A percentile compares a stretch with the other conserved stretches of the same genome.
Evolutionary conservation across 345 rosid species (phyloP).

Genomic region (Eucalyptus sp.): DNA sequence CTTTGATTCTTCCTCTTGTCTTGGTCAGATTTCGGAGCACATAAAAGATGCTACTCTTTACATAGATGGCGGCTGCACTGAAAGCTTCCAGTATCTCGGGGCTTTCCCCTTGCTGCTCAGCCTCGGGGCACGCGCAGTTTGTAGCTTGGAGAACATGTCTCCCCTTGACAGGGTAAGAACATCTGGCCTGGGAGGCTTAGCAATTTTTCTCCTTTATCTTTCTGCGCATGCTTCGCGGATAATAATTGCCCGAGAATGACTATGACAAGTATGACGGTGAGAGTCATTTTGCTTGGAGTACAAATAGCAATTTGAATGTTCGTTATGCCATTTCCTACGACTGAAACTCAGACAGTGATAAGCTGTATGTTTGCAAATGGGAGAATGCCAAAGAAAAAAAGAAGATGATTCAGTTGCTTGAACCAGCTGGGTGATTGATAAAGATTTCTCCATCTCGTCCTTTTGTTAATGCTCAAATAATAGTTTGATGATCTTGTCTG

Average conservation of each 20-base stretch:
- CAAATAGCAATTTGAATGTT: neutral
- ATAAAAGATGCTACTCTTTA: slow-evolving; percentile 57
- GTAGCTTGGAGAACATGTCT: slow-evolving; percentile 74
- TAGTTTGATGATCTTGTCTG: neutral
- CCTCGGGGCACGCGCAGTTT: slow-evolving; percentile 62
- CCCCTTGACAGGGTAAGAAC: slow-evolving; percentile 65
- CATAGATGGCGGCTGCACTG: slow-evolving; percentile 90
- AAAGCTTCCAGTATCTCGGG: slow-evolving; percentile 82
- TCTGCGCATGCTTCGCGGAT: neutral
- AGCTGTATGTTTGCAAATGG: neutral
- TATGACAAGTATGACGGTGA: neutral
- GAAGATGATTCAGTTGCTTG: neutral
- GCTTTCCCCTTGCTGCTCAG: slow-evolving; percentile 68
- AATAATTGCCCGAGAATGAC: neutral
- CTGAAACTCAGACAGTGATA: neutral
- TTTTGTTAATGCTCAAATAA: neutral
- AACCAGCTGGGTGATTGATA: neutral
- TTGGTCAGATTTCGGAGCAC: slow-evolving; percentile 56
- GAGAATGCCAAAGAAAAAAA: neutral
- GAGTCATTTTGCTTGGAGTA: neutral
- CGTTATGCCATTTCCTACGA: neutral
- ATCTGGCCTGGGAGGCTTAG: neutral
- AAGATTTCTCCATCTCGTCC: neutral
- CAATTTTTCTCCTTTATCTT: neutral
- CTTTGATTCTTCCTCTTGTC: neutral